Percentiles rank a stretch among this genome's conserved stretches.
phyloP scores from a whole-genome alignment of 2,329 filamentous ascomycete species.

The Trichoderma brevicompactum region DNA sequence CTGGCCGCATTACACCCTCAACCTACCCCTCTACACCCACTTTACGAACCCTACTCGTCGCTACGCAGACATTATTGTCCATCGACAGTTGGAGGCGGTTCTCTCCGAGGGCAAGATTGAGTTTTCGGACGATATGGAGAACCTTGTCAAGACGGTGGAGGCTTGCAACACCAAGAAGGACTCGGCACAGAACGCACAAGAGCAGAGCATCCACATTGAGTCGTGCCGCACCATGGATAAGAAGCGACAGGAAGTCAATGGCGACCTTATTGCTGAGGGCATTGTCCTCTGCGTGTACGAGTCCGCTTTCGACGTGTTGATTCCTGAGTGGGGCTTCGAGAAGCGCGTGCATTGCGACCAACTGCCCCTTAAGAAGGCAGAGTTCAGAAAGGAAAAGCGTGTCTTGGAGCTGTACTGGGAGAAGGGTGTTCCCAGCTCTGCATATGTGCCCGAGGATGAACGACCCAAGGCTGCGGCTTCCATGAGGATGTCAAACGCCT shows the following conservation, averaged over 20 bases:
- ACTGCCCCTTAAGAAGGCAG: slow-evolving; percentile 97
- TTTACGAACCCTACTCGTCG: slow-evolving; percentile 95
- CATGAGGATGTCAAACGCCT: slow-evolving; percentile 73
- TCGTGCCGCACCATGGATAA: slow-evolving; percentile 96
- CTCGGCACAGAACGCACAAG: slow-evolving; percentile 93
- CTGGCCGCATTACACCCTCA: slow-evolving; percentile 87
- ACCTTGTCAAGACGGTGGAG: slow-evolving; percentile 87
- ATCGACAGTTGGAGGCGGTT: slow-evolving; percentile 88
- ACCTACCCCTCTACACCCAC: slow-evolving; percentile 93
- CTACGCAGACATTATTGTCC: slow-evolving; percentile 93
- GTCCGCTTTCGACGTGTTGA: slow-evolving; percentile 96
- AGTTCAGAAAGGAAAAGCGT: slow-evolving; percentile 95
- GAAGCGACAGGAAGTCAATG: slow-evolving; percentile 81
- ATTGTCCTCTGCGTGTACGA: slow-evolving; percentile 98
- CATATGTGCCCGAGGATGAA: slow-evolving; percentile 96
- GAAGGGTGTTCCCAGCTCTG: slow-evolving; percentile 96
- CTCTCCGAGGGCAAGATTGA: slow-evolving; percentile 82
- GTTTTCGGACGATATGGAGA: slow-evolving; percentile 87
- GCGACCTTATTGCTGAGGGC: slow-evolving; percentile 92
- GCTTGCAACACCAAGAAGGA: slow-evolving; percentile 99
- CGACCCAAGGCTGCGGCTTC: slow-evolving; percentile 81
- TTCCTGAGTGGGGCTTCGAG: slow-evolving; percentile 98
- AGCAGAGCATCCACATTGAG: slow-evolving; percentile 98
- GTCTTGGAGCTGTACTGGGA: slow-evolving; percentile 98
- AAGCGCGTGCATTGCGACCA: slow-evolving; percentile 99